These are phyloP conservation scores for Zoysia japonica DNA, from an alignment of 176 grass and related monocot genomes.

Conservation along the genomic window DNA sequence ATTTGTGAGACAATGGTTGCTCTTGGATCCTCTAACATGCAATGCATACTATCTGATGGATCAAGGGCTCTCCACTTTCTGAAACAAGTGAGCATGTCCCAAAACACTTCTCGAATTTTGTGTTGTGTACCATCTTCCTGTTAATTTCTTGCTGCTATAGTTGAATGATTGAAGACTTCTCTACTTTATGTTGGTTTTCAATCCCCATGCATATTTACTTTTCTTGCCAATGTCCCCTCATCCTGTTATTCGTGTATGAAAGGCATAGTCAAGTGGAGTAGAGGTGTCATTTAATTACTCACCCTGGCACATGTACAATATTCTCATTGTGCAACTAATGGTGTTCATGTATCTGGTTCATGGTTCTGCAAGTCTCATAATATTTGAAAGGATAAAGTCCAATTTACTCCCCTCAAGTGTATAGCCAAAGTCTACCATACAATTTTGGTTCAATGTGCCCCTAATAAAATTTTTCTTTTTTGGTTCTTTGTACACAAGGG, in stretches of 20 bases:
- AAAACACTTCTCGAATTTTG: conserved; percentile 26
- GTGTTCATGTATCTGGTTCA: too few relatives aligned
- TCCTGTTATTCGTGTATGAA: too few relatives aligned
- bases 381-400: too few relatives aligned
- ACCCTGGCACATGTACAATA: background rate
- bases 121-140: conserved; percentile 19
- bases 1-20: conserved; percentile 91
- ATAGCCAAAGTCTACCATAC: too few relatives aligned
- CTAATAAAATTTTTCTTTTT: too few relatives aligned
- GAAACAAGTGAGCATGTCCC: conserved; percentile 70
- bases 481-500: too few relatives aligned
- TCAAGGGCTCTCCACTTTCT: conserved; percentile 72
- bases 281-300: background rate
- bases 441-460: too few relatives aligned
- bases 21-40: conserved; percentile 97
- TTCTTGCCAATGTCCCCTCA: background rate
- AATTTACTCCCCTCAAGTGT: too few relatives aligned
- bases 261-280: background rate
- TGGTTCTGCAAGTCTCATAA: too few relatives aligned
- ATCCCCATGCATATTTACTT: background rate
- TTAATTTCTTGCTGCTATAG: background rate
- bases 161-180: background rate
- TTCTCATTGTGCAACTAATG: background rate
- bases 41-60: conserved; percentile 81
- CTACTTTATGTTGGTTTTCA: background rate